phyloP scores from a whole-genome alignment of 139 green algal genomes.

The Micractinium conductrix region DNA sequence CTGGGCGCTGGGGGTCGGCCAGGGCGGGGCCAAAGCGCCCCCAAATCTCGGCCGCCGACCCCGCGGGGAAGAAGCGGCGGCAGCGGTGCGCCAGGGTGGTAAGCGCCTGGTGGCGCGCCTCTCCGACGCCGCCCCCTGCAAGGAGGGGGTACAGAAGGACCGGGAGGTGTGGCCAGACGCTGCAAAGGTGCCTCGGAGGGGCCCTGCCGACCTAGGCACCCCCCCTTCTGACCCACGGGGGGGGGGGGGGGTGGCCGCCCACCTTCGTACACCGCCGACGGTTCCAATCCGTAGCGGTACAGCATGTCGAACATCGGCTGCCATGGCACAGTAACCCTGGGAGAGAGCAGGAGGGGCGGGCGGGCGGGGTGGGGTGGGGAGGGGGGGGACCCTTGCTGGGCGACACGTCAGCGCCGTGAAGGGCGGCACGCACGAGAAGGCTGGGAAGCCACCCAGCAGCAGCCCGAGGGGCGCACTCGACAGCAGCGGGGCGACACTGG shows the following conservation, averaged over 20 bases:
- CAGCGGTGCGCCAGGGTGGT: constrained; percentile 44
- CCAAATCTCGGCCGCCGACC: constrained; percentile 58
- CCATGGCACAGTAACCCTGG: constrained; percentile 64
- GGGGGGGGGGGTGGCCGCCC: no score
- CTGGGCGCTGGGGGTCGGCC: constrained; percentile 16
- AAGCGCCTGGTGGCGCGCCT: constrained; percentile 46
- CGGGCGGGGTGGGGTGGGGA: neutral
- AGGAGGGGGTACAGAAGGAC: no score
- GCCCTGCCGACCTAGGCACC: no score
- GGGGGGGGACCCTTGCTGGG: no score
- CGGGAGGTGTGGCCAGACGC: no score
- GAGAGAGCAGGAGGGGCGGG: neutral
- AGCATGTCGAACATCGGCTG: constrained; percentile 61
- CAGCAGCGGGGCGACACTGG: no score
- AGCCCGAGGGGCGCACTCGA: no score
- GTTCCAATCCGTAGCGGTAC: constrained; percentile 19
- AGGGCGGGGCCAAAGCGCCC: constrained; percentile 35
- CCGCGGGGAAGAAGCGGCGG: constrained; percentile 55
- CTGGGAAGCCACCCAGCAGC: no score
- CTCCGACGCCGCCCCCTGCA: constrained; percentile 53
- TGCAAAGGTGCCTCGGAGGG: no score
- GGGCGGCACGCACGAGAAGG: no score
- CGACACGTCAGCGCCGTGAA: no score
- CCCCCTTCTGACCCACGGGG: no score
- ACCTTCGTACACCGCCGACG: constrained; percentile 25